These are phyloP conservation scores for Candida bentonensis DNA, from an alignment of 805 yeast genomes.

Conservation along the genomic window DNA sequence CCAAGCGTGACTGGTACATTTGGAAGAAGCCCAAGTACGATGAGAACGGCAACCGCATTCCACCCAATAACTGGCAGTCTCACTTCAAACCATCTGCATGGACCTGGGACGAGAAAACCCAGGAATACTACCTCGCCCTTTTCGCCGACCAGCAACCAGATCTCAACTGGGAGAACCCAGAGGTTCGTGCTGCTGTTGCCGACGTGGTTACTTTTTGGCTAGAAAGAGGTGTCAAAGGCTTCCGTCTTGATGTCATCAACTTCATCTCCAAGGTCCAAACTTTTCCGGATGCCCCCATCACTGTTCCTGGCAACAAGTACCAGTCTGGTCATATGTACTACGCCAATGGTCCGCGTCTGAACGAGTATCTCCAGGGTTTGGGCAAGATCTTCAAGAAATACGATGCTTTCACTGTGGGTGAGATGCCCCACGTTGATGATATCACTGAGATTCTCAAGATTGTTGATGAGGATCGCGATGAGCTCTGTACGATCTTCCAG, in stretches of 20 bases:
- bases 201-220: constrained; percentile 40
- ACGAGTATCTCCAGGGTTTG: constrained; percentile 44
- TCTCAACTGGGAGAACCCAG: constrained; percentile 43
- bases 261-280: constrained; percentile 35
- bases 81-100: constrained; percentile 43
- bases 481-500: constrained; percentile 17
- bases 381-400: constrained; percentile 29
- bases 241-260: constrained; percentile 43
- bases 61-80: constrained; percentile 45
- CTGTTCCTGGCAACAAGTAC: constrained; percentile 26
- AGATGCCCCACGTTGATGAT: constrained; percentile 31
- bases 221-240: constrained; percentile 41
- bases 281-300: constrained; percentile 35
- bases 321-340: constrained; percentile 27
- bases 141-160: constrained; percentile 46
- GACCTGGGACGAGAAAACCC: constrained; percentile 39
- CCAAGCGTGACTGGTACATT: constrained; percentile 49
- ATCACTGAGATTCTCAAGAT: constrained; percentile 9
- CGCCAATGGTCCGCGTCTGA: constrained; percentile 39
- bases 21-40: constrained; percentile 40
- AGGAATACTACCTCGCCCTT: constrained; percentile 40
- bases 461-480: constrained; percentile 14
- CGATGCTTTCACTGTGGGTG: constrained; percentile 44
- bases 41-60: constrained; percentile 34
- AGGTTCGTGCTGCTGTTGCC: constrained; percentile 19